phyloP scores from a whole-genome alignment of 495 filamentous ascomycete species.

The Penicillium paradoxum region DNA sequence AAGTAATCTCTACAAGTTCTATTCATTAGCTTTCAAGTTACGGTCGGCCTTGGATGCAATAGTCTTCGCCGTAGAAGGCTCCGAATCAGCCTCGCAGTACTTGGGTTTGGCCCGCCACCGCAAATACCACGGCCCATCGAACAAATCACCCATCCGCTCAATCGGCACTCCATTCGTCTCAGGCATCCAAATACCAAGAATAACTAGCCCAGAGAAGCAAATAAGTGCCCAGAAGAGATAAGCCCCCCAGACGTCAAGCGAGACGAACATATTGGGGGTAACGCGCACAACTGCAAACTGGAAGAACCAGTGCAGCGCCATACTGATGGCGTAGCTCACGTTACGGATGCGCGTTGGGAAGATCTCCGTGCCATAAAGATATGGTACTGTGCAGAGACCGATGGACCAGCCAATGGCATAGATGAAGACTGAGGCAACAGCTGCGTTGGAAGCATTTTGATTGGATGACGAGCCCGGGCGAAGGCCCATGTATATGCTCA shows the following conservation, averaged over 20 bases:
- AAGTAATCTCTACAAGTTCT: not conserved
- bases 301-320: constrained; percentile 46
- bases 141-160: constrained; percentile 44
- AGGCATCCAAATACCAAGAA: constrained; percentile 44
- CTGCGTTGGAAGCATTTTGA: constrained; percentile 36
- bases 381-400: constrained; percentile 48
- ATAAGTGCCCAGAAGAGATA: constrained; percentile 44
- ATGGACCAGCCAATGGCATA: constrained; percentile 48
- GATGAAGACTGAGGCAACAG: constrained; percentile 43
- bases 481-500: constrained; percentile 41
- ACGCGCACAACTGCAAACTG: constrained; percentile 48
- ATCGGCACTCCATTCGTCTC: constrained; percentile 44
- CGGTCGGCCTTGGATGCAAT: constrained; percentile 1
- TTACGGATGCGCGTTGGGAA: constrained; percentile 45
- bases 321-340: constrained; percentile 39
- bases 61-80: constrained; percentile 3
- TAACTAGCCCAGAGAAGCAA: constrained; percentile 35
- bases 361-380: constrained; percentile 45
- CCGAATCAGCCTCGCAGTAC: constrained; percentile 1
- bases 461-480: constrained; percentile 30
- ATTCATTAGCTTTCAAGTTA: not conserved
- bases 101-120: constrained; percentile 34
- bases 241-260: constrained; percentile 41
- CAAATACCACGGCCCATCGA: constrained; percentile 40
- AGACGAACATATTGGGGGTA: constrained; percentile 44